phyloP scores from a whole-genome alignment of 257 asterid species.

The Solanum pinnatisectum region DNA sequence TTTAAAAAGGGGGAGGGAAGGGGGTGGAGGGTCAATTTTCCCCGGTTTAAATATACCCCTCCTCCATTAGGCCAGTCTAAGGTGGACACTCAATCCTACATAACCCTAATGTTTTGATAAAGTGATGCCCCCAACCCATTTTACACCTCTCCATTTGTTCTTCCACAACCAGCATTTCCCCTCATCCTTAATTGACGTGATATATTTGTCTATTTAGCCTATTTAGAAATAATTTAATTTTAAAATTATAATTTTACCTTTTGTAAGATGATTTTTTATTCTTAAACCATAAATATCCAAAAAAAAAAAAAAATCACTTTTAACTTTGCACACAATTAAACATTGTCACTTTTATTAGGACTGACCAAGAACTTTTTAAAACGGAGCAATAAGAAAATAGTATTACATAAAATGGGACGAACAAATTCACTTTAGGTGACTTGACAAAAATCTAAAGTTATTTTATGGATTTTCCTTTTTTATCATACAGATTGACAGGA shows the following conservation, averaged over 20 bases:
- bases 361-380: background rate
- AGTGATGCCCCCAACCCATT: background rate
- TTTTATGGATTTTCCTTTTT: background rate
- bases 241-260: background rate
- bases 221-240: background rate
- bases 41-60: background rate
- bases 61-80: background rate
- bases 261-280: background rate
- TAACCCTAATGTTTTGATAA: background rate
- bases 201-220: background rate
- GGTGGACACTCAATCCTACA: background rate
- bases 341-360: background rate
- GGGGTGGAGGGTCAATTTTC: background rate
- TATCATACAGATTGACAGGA: constrained; percentile 48
- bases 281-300: background rate
- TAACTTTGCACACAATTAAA: background rate
- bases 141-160: background rate
- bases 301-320: background rate
- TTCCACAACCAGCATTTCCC: background rate
- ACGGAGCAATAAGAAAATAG: background rate
- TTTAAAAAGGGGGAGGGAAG: background rate
- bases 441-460: background rate
- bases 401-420: background rate
- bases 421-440: background rate
- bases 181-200: background rate